Evolutionary conservation across 257 asterid genomes (phyloP).

Genomic region (Penstemon barbatus): DNA sequence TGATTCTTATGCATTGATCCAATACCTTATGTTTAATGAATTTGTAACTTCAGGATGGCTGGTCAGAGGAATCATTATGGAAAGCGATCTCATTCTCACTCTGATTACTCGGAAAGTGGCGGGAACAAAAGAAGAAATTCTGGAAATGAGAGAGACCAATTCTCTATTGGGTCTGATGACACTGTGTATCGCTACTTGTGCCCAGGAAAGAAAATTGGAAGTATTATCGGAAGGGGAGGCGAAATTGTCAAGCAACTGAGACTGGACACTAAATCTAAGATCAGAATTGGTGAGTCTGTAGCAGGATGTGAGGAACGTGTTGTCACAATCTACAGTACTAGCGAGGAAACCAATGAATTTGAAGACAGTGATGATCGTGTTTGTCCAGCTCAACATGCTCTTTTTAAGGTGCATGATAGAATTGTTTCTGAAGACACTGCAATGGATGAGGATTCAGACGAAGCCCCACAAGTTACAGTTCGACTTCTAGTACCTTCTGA

Average conservation of each 20-base stretch:
- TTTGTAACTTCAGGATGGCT: constrained; percentile 59
- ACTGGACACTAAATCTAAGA: constrained; percentile 82
- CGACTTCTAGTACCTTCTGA: constrained; percentile 89
- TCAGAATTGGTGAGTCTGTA: constrained; percentile 89
- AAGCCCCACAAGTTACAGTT: constrained; percentile 55
- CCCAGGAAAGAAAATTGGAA: constrained; percentile 83
- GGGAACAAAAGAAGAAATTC: constrained; percentile 72
- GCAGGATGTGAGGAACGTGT: constrained; percentile 83
- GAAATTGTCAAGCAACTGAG: constrained; percentile 94
- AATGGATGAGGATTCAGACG: constrained; percentile 63
- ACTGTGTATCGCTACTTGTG: constrained; percentile 87
- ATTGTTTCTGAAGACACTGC: constrained; percentile 61
- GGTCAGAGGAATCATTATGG: constrained; percentile 84
- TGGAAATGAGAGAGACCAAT: constrained; percentile 67
- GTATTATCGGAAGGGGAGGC: constrained; percentile 94
- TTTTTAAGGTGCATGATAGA: constrained; percentile 84
- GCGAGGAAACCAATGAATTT: constrained; percentile 73
- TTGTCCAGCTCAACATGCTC: constrained; percentile 94
- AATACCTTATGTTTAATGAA: neutral
- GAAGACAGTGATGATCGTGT: constrained; percentile 54
- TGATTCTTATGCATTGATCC: neutral
- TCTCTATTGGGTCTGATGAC: constrained; percentile 67
- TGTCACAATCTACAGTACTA: constrained; percentile 73
- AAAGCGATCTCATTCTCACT: constrained; percentile 66
- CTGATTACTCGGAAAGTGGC: constrained; percentile 58